Conservation (phyloP, 148 eudicot genomes). For the Heliosperma pusillum region DNA sequence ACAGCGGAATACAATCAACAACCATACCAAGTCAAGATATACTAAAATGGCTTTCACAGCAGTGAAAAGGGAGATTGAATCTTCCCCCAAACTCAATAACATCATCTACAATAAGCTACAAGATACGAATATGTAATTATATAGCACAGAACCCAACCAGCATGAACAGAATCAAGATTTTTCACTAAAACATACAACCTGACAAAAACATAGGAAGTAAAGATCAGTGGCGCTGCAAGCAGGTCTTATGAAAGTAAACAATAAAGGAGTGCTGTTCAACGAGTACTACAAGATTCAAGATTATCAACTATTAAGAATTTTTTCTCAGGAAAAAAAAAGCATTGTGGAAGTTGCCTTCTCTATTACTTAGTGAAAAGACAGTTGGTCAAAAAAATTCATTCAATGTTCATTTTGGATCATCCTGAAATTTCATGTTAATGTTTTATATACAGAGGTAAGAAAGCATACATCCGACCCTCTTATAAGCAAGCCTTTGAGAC, state of each 20-base stretch:
- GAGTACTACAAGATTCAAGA: background rate
- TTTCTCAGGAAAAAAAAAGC: background rate
- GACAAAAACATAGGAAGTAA: background rate
- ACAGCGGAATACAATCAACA: constrained; percentile 3
- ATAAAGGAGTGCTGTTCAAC: background rate
- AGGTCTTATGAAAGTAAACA: too few species aligned
- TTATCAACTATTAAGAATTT: too few species aligned
- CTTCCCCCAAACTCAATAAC: background rate
- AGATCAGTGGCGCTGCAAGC: background rate
- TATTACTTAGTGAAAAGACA: background rate
- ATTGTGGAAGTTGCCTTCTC: background rate
- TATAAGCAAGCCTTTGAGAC: background rate
- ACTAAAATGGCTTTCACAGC: background rate
- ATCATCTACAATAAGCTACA: background rate
- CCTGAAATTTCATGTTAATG: background rate
- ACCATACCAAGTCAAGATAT: background rate
- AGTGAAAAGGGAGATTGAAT: background rate
- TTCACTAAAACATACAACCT: background rate
- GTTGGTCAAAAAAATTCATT: background rate
- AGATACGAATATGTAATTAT: background rate
- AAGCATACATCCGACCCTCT: background rate
- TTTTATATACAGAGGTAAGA: background rate
- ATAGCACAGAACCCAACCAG: background rate
- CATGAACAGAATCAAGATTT: background rate
- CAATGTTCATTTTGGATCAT: background rate